Evolutionary conservation across 2,329 filamentous ascomycete species (phyloP).

Genomic region (Alternaria brassicicola): DNA sequence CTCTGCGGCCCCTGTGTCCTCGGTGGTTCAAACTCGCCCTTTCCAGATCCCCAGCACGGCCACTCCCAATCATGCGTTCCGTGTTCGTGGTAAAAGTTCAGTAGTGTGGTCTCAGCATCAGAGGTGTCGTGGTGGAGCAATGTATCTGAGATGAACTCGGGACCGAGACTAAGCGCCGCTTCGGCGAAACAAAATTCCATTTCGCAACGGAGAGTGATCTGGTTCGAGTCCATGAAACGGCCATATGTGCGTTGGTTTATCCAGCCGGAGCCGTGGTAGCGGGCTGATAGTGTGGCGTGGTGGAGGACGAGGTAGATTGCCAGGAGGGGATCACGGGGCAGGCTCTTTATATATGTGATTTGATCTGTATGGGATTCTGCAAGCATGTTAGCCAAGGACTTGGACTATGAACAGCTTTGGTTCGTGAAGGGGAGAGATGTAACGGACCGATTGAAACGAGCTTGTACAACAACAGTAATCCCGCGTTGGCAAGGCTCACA

Average conservation of each 20-base stretch:
- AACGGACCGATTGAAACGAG: slow-evolving; percentile 26
- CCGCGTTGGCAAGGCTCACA: slow-evolving; percentile 32
- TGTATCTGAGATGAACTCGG: slow-evolving; percentile 32
- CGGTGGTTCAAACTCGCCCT: slow-evolving; percentile 34
- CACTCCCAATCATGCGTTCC: slow-evolving; percentile 36
- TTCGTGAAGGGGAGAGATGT: too few relatives aligned
- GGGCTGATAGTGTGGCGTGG: slow-evolving; percentile 36
- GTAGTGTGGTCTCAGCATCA: slow-evolving; percentile 23
- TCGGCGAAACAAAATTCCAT: slow-evolving; percentile 42
- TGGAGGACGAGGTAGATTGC: slow-evolving; percentile 40
- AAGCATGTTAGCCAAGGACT: slow-evolving; percentile 2
- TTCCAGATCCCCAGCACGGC: slow-evolving; percentile 21
- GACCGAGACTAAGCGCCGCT: slow-evolving; percentile 32
- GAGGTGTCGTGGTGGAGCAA: slow-evolving; percentile 22
- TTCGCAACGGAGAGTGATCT: slow-evolving; percentile 36
- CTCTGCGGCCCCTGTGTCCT: slow-evolving; percentile 36
- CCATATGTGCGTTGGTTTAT: slow-evolving; percentile 42
- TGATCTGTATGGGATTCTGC: slow-evolving; percentile 21
- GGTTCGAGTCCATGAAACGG: slow-evolving; percentile 37
- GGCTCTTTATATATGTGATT: slow-evolving; percentile 29
- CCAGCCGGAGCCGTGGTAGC: slow-evolving; percentile 40
- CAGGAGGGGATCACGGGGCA: slow-evolving; percentile 31
- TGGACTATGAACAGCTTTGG: too few relatives aligned
- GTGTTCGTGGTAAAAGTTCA: slow-evolving; percentile 41
- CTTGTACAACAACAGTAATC: slow-evolving; percentile 36